A percentile compares a stretch with the other conserved stretches of the same genome.
Evolutionary conservation across 2,329 filamentous ascomycete genomes (phyloP).

Genomic region (Chlorencoelia australis): DNA sequence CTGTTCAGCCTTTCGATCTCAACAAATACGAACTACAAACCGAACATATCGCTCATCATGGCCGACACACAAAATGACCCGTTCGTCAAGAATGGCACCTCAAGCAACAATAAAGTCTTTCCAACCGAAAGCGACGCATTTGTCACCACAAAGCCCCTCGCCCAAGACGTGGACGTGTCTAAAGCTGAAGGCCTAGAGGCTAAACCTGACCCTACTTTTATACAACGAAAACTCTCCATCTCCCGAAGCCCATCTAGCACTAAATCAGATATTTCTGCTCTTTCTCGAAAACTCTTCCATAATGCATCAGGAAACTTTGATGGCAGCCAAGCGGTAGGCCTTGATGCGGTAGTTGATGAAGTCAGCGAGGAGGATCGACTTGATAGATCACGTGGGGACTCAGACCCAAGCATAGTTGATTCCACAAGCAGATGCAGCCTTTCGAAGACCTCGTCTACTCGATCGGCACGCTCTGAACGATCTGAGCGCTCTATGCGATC

Average conservation of each 20-base stretch:
- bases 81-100: not conserved
- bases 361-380: slow-evolving; percentile 6
- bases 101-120: not conserved
- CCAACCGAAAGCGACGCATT: slow-evolving; percentile 12
- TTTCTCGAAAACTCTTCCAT: slow-evolving; percentile 17
- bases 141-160: slow-evolving; percentile 11
- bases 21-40: too few relatives aligned
- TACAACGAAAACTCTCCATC: slow-evolving; percentile 20
- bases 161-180: slow-evolving; percentile 1
- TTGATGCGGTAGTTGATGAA: slow-evolving; percentile 6
- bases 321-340: slow-evolving; percentile 4
- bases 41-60: slow-evolving; percentile 8
- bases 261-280: slow-evolving; percentile 13
- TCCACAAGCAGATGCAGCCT: slow-evolving; percentile 11
- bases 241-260: slow-evolving; percentile 19
- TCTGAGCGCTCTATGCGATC: slow-evolving; percentile 24
- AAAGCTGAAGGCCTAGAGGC: slow-evolving; percentile 1
- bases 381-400: slow-evolving; percentile 10
- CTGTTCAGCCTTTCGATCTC: too few relatives aligned
- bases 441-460: slow-evolving; percentile 18
- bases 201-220: slow-evolving; percentile 14
- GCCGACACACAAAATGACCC: slow-evolving; percentile 5
- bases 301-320: slow-evolving; percentile 15
- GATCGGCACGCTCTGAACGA: slow-evolving; percentile 7
- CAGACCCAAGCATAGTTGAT: slow-evolving; percentile 9